Percentiles rank a stretch among this genome's conserved stretches.
Evolutionary conservation across 805 yeast genomes (phyloP).

Genomic region (Candida schatavii): DNA sequence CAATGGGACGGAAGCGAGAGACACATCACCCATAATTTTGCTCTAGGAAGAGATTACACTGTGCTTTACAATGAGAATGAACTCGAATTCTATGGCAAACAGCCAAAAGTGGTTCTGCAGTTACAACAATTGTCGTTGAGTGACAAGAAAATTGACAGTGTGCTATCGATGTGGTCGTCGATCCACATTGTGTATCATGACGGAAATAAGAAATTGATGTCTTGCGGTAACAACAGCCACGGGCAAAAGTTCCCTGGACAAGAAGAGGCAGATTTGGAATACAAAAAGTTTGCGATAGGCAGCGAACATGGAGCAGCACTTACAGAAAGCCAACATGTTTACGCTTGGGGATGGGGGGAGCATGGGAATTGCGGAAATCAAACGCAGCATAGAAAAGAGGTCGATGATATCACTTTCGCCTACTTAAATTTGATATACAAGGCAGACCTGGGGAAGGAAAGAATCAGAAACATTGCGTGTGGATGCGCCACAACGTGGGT

Average conservation of each 20-base stretch:
- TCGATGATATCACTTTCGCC: conserved; percentile 33
- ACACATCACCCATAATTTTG: conserved; percentile 8
- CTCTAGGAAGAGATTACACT: conserved; percentile 59
- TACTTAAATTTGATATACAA: conserved; percentile 33
- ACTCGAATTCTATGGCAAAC: conserved; percentile 18
- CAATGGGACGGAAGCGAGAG: neutral
- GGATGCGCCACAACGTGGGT: conserved; percentile 76
- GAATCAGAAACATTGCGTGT: conserved; percentile 21
- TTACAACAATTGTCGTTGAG: conserved; percentile 1
- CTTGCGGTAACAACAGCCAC: conserved; percentile 76
- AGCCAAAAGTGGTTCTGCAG: conserved; percentile 1
- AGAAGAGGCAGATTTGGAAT: conserved; percentile 1
- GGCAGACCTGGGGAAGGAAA: conserved; percentile 7
- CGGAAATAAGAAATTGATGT: conserved; percentile 14
- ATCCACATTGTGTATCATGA: conserved; percentile 44
- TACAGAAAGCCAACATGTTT: conserved; percentile 37
- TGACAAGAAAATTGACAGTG: conserved; percentile 6
- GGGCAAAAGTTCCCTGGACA: conserved; percentile 52
- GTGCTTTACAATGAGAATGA: conserved; percentile 21
- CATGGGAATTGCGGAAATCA: conserved; percentile 87
- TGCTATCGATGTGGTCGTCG: conserved; percentile 74
- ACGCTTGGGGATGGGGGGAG: conserved; percentile 98
- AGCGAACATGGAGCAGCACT: conserved; percentile 76
- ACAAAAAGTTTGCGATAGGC: conserved; percentile 50
- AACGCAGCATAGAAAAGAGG: conserved; percentile 3